Evolutionary conservation across 805 yeast genomes (phyloP).

Genomic region (Wickerhamiella allomyrinae): DNA sequence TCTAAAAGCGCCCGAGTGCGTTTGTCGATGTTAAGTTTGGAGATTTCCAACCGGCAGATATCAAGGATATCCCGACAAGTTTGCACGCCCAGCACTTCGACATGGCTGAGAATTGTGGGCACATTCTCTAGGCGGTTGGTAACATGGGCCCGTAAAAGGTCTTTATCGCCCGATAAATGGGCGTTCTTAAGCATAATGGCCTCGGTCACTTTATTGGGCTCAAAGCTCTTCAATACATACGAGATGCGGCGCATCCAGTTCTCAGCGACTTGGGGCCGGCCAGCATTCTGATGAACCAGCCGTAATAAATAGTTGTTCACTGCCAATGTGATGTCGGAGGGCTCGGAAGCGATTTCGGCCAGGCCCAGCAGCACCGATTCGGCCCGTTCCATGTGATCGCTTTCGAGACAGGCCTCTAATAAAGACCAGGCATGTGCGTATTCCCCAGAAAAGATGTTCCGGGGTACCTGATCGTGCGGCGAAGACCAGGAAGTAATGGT

Average conservation of each 20-base stretch:
- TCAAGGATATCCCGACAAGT: slow-evolving; percentile 26
- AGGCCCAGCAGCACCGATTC: slow-evolving; percentile 50
- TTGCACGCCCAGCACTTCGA: slow-evolving; percentile 40
- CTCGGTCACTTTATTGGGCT: slow-evolving; percentile 41
- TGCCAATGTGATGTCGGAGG: slow-evolving; percentile 44
- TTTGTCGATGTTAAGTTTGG: not conserved
- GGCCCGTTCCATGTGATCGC: slow-evolving; percentile 56
- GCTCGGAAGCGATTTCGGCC: slow-evolving; percentile 32
- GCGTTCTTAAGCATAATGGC: slow-evolving; percentile 45
- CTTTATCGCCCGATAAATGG: slow-evolving; percentile 13
- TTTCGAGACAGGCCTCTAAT: slow-evolving; percentile 61
- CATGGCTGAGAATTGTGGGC: slow-evolving; percentile 30
- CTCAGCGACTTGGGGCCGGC: slow-evolving; percentile 32
- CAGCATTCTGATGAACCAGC: slow-evolving; percentile 30
- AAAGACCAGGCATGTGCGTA: slow-evolving; percentile 59
- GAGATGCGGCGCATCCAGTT: slow-evolving; percentile 27
- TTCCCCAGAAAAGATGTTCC: slow-evolving; percentile 34
- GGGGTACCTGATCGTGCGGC: slow-evolving; percentile 20
- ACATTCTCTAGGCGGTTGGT: slow-evolving; percentile 15
- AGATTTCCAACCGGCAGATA: slow-evolving; percentile 22
- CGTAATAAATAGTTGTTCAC: slow-evolving; percentile 46
- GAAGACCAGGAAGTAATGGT: slow-evolving; percentile 20
- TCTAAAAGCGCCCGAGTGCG: not conserved
- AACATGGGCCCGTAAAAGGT: slow-evolving; percentile 12
- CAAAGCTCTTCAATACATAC: slow-evolving; percentile 21